phyloP scores from a whole-genome alignment of 352 stramenopile species.

The Poterioochromonas sp. region DNA sequence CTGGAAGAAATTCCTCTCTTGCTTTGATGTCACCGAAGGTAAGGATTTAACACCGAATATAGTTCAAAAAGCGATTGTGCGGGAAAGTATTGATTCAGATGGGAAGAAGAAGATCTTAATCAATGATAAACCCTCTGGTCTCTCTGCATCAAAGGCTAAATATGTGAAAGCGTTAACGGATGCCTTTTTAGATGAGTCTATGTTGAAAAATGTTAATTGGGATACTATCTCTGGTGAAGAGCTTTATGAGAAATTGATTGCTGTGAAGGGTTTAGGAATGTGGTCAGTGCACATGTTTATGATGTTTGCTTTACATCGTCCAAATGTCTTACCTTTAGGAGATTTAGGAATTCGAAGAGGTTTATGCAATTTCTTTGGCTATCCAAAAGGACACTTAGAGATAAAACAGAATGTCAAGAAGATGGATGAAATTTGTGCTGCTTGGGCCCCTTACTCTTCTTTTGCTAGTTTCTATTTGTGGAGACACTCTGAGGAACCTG shows the following conservation, averaged over 20 bases:
- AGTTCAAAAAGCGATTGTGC: too few relatives aligned
- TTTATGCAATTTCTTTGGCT: constrained; percentile 42
- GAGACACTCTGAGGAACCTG: too few relatives aligned
- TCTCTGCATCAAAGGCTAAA: background rate
- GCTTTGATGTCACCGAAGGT: too few relatives aligned
- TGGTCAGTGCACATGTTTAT: constrained; percentile 59
- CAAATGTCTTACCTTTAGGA: constrained; percentile 51
- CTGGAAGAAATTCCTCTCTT: too few relatives aligned
- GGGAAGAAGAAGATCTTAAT: background rate
- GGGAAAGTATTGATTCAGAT: too few relatives aligned
- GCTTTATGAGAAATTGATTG: constrained; percentile 36
- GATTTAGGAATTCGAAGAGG: constrained; percentile 54
- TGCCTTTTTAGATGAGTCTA: background rate
- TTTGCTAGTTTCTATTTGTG: too few relatives aligned
- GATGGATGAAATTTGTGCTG: too few relatives aligned
- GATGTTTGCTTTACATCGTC: constrained; percentile 49
- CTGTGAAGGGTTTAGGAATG: constrained; percentile 52
- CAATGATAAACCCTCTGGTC: background rate
- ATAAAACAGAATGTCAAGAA: too few relatives aligned
- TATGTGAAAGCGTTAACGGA: background rate
- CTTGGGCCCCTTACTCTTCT: too few relatives aligned
- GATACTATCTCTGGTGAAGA: background rate
- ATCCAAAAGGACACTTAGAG: too few relatives aligned
- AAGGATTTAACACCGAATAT: too few relatives aligned
- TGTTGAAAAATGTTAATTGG: background rate